Evolutionary conservation across 768 basidiomycete species (phyloP).

Genomic region (Leccinum ochraceum): DNA sequence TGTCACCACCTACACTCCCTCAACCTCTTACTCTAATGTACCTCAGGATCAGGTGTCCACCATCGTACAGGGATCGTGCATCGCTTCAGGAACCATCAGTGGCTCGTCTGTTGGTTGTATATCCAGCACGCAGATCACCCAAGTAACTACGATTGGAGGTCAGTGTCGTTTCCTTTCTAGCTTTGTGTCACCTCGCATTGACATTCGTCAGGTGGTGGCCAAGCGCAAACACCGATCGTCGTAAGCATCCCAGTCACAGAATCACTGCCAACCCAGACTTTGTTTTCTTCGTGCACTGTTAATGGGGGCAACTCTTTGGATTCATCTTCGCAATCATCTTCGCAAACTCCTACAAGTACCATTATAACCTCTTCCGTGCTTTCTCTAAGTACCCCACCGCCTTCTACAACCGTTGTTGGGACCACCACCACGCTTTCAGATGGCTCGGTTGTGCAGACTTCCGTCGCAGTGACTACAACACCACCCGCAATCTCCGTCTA

Average conservation of each 20-base stretch:
- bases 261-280: conserved; percentile 37
- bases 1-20: conserved; percentile 35
- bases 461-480: conserved; percentile 40
- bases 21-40: conserved; percentile 40
- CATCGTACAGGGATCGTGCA: conserved; percentile 33
- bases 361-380: conserved; percentile 27
- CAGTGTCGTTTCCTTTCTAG: conserved; percentile 17
- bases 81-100: conserved; percentile 30
- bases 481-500: conserved; percentile 34
- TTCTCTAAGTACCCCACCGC: conserved; percentile 32
- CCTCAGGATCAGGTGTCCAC: conserved; percentile 36
- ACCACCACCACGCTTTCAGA: conserved; percentile 41
- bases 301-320: too few relatives aligned
- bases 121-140: conserved; percentile 26
- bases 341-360: conserved; percentile 12
- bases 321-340: conserved; percentile 6
- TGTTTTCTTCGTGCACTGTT: conserved; percentile 43
- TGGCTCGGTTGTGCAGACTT: conserved; percentile 40
- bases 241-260: conserved; percentile 35
- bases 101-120: conserved; percentile 32
- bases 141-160: conserved; percentile 39
- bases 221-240: conserved; percentile 43
- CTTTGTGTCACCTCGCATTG: background rate
- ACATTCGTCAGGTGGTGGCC: conserved; percentile 25
- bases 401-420: conserved; percentile 33